Evolutionary conservation across 2,329 filamentous ascomycete species (phyloP), one percentile per base, ranked within the genome.

Genomic region (Colletotrichum salicis): DNA sequence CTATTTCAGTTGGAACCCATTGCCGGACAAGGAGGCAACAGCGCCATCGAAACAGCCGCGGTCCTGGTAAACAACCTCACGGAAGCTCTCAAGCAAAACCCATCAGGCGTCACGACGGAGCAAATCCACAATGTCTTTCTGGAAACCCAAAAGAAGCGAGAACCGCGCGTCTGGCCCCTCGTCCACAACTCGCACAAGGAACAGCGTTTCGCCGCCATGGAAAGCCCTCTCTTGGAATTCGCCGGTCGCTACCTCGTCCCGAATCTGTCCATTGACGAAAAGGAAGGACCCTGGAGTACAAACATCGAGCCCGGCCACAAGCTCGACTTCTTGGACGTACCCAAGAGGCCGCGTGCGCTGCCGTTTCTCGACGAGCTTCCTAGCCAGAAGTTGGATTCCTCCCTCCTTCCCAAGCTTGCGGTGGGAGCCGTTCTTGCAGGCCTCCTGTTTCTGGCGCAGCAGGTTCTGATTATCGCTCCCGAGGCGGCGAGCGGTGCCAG

Each of bases 11-110:
- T 77, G 7, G 76, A 79, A 29, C 78, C 78, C 1, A 74, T 78
- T 7, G 60, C 70, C 10, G 77, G 78, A 4, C 77, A 77, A 65
- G 78, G 77, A 11, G 77, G 67, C n/a, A 79, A 78, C 45, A 75
- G 74, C 1, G 77, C 76, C 11, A 76, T 79, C 22, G 78, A 79
- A 52, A 72, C 77, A 1, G 73, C 68, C 3, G 75, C 74, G 10
- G 76, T 76, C 52, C 73, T 78, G 15, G 22, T 78, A 12, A 77
- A 77, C 37, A 74, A 75, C 22, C 66, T 78, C 1, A 13, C 75
- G 4, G 51, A 64, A 5, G 31, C 33, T 24, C 65, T 70, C 8
- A 52, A 72, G 11, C 57, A 67, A 1, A 27, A 58, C 24, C 72
- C 68, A 10, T 19, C 41, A 5, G 70, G 61, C 45, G 54, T 77